phyloP scores from a whole-genome alignment of 345 rosid genomes.

The Stellera chamaejasme region DNA sequence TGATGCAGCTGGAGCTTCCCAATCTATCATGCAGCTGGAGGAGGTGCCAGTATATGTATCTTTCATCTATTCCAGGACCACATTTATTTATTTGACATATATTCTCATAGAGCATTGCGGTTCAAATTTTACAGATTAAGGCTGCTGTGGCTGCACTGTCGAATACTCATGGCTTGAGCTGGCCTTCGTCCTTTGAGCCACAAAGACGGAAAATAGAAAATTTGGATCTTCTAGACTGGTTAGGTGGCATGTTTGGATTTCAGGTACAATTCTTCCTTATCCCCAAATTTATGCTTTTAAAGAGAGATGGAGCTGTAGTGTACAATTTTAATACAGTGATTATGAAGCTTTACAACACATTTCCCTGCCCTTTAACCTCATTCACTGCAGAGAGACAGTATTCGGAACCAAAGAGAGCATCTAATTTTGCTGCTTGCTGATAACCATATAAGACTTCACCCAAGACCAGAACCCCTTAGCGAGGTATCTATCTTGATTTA shows the following conservation, averaged over 20 bases:
- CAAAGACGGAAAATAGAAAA: slow-evolving; percentile 82
- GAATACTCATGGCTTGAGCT: slow-evolving; percentile 78
- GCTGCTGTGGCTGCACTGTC: slow-evolving; percentile 89
- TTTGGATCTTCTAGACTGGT: slow-evolving; percentile 91
- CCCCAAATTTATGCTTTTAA: not conserved
- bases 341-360: not conserved
- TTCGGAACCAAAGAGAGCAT: slow-evolving; percentile 97
- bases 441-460: slow-evolving; percentile 75
- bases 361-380: not conserved
- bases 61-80: slow-evolving; percentile 1
- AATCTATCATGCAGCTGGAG: slow-evolving; percentile 89
- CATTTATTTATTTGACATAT: slow-evolving; percentile 1
- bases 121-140: slow-evolving; percentile 50
- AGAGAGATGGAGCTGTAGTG: slow-evolving; percentile 1
- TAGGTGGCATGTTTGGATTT: slow-evolving; percentile 95
- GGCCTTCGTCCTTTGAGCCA: slow-evolving; percentile 84
- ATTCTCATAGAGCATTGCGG: slow-evolving; percentile 15
- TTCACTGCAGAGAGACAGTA: slow-evolving; percentile 71
- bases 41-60: slow-evolving; percentile 41
- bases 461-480: slow-evolving; percentile 88
- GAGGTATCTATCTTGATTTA: slow-evolving; percentile 38
- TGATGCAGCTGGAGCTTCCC: slow-evolving; percentile 94
- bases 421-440: slow-evolving; percentile 77
- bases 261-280: slow-evolving; percentile 49
- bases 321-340: too few relatives aligned